Evolutionary conservation across 345 rosid genomes (phyloP).

Genomic region (Linum trigynum): DNA sequence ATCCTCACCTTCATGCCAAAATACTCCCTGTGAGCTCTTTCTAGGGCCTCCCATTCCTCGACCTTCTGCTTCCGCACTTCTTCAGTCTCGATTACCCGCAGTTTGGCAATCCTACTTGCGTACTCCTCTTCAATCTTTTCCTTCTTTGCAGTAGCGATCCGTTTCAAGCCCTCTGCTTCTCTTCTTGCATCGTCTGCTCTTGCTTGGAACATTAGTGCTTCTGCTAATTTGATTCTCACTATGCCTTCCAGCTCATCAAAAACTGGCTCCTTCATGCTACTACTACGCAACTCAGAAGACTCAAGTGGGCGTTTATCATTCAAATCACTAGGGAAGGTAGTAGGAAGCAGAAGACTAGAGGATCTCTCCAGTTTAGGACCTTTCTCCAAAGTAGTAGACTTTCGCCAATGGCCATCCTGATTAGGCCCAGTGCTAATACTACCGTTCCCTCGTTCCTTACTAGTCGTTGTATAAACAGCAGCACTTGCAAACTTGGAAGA

Average conservation of each 20-base stretch:
- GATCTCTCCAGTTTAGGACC: constrained; percentile 46
- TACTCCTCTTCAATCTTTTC: constrained; percentile 75
- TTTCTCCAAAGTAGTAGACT: constrained; percentile 49
- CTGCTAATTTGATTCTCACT: constrained; percentile 74
- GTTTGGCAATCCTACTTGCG: constrained; percentile 42
- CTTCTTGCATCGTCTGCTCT: constrained; percentile 88
- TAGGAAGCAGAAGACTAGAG: constrained; percentile 28
- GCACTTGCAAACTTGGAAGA: constrained; percentile 33
- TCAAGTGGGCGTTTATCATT: constrained; percentile 41
- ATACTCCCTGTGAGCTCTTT: constrained; percentile 71
- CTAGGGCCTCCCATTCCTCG: constrained; percentile 65
- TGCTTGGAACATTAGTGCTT: constrained; percentile 80
- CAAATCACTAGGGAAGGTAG: constrained; percentile 36
- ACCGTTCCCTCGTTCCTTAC: constrained; percentile 46
- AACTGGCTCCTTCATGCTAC: constrained; percentile 41
- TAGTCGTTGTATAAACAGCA: constrained; percentile 18
- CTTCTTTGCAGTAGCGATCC: constrained; percentile 59
- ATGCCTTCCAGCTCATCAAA: constrained; percentile 87
- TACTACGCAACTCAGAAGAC: constrained; percentile 29
- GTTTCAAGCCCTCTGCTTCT: constrained; percentile 79
- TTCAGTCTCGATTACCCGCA: constrained; percentile 51
- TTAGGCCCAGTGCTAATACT: constrained; percentile 41
- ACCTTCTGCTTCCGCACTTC: constrained; percentile 53
- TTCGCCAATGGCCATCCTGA: constrained; percentile 50
- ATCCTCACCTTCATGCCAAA: constrained; percentile 71